Evolutionary conservation across 768 basidiomycete species (phyloP).

Genomic region (Albatrellus ellisii): DNA sequence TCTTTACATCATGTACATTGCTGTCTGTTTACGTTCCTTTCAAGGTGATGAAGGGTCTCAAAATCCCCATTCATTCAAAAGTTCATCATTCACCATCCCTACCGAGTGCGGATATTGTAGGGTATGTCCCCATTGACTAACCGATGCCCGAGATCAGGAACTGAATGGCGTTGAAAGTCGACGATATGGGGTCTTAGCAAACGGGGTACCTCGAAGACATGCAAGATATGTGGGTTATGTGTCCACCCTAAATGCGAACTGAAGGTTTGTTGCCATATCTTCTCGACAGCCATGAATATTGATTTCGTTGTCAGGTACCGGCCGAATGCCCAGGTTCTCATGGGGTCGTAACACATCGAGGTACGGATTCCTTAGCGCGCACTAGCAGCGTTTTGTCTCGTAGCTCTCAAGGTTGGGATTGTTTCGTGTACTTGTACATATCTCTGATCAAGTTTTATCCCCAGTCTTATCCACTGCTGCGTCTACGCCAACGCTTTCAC

Average conservation of each 20-base stretch:
- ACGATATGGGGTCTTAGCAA: constrained; percentile 84
- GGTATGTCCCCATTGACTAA: constrained; percentile 25
- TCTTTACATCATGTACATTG: not conserved
- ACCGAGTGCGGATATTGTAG: constrained; percentile 75
- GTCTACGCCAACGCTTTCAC: constrained; percentile 46
- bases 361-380: constrained; percentile 17
- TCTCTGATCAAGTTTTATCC: constrained; percentile 9
- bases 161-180: constrained; percentile 28
- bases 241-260: constrained; percentile 81
- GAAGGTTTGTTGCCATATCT: constrained; percentile 37
- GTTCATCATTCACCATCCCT: constrained; percentile 76
- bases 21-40: not conserved
- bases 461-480: constrained; percentile 19
- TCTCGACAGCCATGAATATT: not conserved
- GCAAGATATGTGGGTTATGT: constrained; percentile 61
- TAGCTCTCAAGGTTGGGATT: constrained; percentile 14
- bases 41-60: constrained; percentile 64
- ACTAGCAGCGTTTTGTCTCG: constrained; percentile 23
- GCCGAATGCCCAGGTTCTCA: constrained; percentile 43
- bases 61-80: constrained; percentile 70
- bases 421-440: not conserved
- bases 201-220: constrained; percentile 81
- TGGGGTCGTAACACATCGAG: constrained; percentile 15
- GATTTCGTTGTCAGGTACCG: constrained; percentile 37
- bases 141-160: not conserved